Base-by-base conservation (phyloP, 75 land plant genomes). In the Pseudotsuga menziesii region DNA sequence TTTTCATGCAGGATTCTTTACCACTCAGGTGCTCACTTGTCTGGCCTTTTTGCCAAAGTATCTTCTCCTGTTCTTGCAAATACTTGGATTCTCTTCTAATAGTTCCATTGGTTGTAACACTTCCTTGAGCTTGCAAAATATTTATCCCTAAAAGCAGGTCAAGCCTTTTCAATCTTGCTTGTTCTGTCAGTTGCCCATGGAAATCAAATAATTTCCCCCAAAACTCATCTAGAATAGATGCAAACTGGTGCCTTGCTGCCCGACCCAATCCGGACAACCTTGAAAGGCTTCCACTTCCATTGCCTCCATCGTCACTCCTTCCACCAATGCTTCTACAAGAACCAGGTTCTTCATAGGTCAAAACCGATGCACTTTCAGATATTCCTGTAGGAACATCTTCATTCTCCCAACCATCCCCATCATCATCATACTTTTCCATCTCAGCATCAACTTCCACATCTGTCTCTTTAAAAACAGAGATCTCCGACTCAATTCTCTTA, bases 181-280 rank as follows among this genome's bases (percentile, higher is more conserved):
- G 87, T 70, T 74, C 78, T 23, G 89, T 89, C 25, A 82, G 61
- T 72, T 91, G 90, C 27, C 99, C 99, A 85, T 97, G 98, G 74
- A 84, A 88, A 71, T 97, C 98, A 88, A 82, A 97, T 71, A 94
- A 77, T 67, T 90, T 86, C 12, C 92, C 93, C 99, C 99, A 97
- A 82, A 97, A 97, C 27, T 97, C 98, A 83, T 94, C 92, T 61
- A 97, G 92, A 85, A 87, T 72, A 2, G 81, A 83, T 75, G 95
- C 86, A 60, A 92, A 83, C 57, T 97, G 92, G 11, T 88, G 85
- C 66, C 99, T 81, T 73, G 98, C 95, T 59, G 98, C 95, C 64
- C 98, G 89, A 8, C 98, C 98, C 78, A 97, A 72, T 57, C 98
- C 98, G 14, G 93, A 91, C 59, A 92, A 76, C 75, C 91, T 86